Conservation (phyloP, 306 rosid genomes). For the Geum urbanum region DNA sequence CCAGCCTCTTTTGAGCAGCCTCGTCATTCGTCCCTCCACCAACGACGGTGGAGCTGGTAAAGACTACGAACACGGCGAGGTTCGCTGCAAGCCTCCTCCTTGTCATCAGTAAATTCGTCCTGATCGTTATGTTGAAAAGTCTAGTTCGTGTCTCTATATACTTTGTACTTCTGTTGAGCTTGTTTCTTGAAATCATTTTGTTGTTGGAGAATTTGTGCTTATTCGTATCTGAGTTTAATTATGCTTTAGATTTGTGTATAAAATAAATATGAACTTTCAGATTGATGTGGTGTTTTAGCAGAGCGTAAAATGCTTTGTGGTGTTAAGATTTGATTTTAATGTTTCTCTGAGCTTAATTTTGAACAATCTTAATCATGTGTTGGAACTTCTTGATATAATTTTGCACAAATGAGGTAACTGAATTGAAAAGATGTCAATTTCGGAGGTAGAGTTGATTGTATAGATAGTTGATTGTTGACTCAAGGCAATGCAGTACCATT, state of each 20-base stretch:
- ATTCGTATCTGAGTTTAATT: background rate
- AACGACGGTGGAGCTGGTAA: conserved; percentile 39
- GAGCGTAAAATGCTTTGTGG: background rate
- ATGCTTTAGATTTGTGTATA: background rate
- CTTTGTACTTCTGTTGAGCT: background rate
- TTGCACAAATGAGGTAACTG: too few relatives aligned
- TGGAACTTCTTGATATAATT: background rate
- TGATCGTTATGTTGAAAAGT: conserved; percentile 36
- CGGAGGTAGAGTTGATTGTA: too few relatives aligned
- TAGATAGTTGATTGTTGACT: too few relatives aligned
- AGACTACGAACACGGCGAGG: conserved; percentile 55
- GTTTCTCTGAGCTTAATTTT: background rate
- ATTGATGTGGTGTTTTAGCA: background rate
- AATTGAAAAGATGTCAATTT: too few relatives aligned
- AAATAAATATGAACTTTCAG: background rate
- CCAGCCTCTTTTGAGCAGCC: too few relatives aligned
- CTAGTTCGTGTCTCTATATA: conserved; percentile 35
- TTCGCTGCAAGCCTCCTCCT: conserved; percentile 39
- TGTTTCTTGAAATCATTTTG: background rate
- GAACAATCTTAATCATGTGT: background rate
- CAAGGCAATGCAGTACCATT: too few relatives aligned
- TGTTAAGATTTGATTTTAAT: background rate
- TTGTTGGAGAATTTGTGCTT: background rate
- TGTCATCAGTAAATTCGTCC: conserved; percentile 32
- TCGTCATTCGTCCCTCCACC: conserved; percentile 45